phyloP scores from a whole-genome alignment of 1,284 basidiomycete species.

The Wallemia ichthyophaga region DNA sequence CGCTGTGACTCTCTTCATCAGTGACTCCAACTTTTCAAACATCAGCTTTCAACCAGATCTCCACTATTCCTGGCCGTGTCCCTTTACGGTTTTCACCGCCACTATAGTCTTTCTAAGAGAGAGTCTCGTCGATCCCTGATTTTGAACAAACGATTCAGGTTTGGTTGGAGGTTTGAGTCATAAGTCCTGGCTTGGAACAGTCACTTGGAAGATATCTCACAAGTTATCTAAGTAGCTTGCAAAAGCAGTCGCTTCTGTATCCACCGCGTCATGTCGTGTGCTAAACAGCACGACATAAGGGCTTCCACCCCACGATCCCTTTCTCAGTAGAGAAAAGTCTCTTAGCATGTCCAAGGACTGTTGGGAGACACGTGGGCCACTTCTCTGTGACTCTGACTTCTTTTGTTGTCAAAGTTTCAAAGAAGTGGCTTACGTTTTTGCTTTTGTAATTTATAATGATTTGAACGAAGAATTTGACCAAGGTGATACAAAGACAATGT shows the following conservation, averaged over 20 bases:
- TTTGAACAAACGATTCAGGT: not conserved
- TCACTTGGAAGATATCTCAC: too few species aligned
- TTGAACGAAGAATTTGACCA: too few species aligned
- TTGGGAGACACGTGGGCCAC: not conserved
- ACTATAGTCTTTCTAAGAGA: not conserved
- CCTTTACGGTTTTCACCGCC: not conserved
- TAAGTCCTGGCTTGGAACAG: too few species aligned
- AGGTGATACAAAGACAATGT: too few species aligned
- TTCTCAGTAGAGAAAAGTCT: not conserved
- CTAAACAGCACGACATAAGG: not conserved
- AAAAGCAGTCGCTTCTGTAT: too few species aligned
- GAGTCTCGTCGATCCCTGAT: not conserved
- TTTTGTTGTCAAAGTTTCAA: not conserved
- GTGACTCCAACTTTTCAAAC: not conserved
- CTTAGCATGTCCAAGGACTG: not conserved
- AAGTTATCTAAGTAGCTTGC: too few species aligned
- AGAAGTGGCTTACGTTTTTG: not conserved
- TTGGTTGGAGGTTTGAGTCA: not conserved
- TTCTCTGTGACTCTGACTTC: not conserved
- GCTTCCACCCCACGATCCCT: not conserved
- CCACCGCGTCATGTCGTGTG: too few species aligned
- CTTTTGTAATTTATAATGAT: not conserved
- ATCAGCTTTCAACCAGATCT: not conserved
- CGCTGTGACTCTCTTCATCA: not conserved
- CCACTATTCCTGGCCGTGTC: not conserved